These are phyloP conservation scores for Nitzschia inconspicua DNA, from an alignment of 108 stramenopile species.

Conservation along the genomic window DNA sequence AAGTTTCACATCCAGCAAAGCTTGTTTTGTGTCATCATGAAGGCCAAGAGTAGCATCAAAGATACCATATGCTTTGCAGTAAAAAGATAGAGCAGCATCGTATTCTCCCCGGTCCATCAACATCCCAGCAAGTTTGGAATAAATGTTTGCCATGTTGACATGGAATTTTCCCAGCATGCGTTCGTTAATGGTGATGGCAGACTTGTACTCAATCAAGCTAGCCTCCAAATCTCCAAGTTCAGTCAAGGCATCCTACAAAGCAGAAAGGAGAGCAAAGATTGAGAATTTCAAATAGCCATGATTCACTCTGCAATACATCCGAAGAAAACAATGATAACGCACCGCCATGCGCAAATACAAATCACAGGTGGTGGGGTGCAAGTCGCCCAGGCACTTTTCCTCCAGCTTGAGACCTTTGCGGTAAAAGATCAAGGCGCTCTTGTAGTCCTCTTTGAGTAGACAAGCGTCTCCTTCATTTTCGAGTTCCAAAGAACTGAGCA, in stretches of 20 bases:
- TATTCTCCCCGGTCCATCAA: constrained; percentile 39
- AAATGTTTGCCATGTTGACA: constrained; percentile 34
- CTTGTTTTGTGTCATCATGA: constrained; percentile 31
- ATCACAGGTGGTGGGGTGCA: constrained; percentile 36
- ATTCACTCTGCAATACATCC: background rate
- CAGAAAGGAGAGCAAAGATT: background rate
- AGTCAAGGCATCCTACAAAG: constrained; percentile 14
- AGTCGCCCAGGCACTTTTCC: constrained; percentile 24
- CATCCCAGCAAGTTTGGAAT: constrained; percentile 26
- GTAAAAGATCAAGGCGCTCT: constrained; percentile 21
- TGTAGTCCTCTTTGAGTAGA: constrained; percentile 14
- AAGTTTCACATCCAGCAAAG: constrained; percentile 23
- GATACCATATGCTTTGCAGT: constrained; percentile 35
- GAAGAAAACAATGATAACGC: background rate
- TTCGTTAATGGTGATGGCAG: constrained; percentile 33
- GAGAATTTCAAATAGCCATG: background rate
- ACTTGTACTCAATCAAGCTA: constrained; percentile 31
- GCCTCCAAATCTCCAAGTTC: constrained; percentile 24
- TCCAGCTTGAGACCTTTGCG: constrained; percentile 25
- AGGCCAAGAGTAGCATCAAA: constrained; percentile 29
- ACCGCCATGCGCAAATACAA: constrained; percentile 31
- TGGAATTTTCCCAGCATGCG: constrained; percentile 33
- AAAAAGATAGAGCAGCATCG: constrained; percentile 37
- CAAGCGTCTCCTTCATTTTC: constrained; percentile 29
- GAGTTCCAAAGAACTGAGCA: constrained; percentile 20